phyloP scores from a whole-genome alignment of 2,329 filamentous ascomycete species.

The Xylaria hypoxylon region DNA sequence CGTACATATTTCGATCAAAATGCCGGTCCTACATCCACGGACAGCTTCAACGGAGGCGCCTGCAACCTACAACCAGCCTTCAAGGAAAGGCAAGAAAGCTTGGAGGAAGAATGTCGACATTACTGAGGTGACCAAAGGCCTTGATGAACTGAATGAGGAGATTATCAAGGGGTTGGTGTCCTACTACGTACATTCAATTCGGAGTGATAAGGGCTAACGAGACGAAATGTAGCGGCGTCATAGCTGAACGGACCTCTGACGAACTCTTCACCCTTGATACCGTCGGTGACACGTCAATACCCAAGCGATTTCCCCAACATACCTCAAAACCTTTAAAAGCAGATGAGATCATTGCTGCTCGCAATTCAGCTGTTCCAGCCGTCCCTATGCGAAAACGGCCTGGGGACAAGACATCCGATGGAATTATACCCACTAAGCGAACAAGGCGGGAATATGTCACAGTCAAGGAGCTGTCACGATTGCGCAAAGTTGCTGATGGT shows the following conservation, averaged over 20 bases:
- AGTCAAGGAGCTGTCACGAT: slow-evolving; percentile 82
- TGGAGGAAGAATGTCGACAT: slow-evolving; percentile 99
- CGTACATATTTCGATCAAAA: slow-evolving; percentile 47
- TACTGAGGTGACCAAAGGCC: slow-evolving; percentile 82
- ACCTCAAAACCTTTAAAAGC: slow-evolving; percentile 83
- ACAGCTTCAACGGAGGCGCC: slow-evolving; percentile 71
- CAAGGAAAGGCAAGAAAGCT: slow-evolving; percentile 96
- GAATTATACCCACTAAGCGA: slow-evolving; percentile 79
- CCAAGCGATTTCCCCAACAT: slow-evolving; percentile 72
- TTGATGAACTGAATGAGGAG: slow-evolving; percentile 87
- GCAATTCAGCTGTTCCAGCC: slow-evolving; percentile 80
- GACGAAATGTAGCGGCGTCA: slow-evolving; percentile 75
- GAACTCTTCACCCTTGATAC: slow-evolving; percentile 89
- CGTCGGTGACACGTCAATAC: slow-evolving; percentile 74
- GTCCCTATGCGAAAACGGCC: slow-evolving; percentile 82
- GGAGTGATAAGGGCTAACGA: slow-evolving; percentile 11
- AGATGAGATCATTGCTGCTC: slow-evolving; percentile 89
- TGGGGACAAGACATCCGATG: slow-evolving; percentile 76
- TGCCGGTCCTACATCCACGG: slow-evolving; percentile 65
- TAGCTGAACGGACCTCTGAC: slow-evolving; percentile 83
- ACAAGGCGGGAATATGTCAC: slow-evolving; percentile 83
- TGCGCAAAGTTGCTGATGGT: slow-evolving; percentile 84
- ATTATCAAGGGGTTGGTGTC: slow-evolving; percentile 82
- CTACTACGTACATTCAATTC: neutral
- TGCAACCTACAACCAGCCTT: slow-evolving; percentile 86